Evolutionary conservation across 1,284 basidiomycete genomes (phyloP).

Genomic region (Pseudozyma flocculosa): DNA sequence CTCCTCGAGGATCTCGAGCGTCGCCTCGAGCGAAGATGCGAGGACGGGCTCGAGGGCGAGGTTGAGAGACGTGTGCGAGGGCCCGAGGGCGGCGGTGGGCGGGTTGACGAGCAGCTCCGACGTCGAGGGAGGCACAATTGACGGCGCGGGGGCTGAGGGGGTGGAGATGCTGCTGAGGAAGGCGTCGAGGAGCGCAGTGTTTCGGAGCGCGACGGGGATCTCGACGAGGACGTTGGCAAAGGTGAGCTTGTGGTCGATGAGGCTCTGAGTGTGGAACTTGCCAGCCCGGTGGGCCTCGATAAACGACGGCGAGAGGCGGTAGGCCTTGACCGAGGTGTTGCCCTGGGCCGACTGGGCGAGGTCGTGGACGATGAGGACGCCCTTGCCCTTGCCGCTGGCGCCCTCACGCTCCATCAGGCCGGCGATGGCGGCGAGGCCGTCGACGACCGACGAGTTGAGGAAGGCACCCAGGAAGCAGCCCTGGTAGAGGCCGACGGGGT

Average conservation of each 20-base stretch:
- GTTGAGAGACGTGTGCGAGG: slow-evolving; percentile 51
- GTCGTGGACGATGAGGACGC: slow-evolving; percentile 56
- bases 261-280: slow-evolving; percentile 79
- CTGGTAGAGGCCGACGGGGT: slow-evolving; percentile 95
- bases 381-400: slow-evolving; percentile 50
- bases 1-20: slow-evolving; percentile 54
- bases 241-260: slow-evolving; percentile 81
- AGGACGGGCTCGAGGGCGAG: slow-evolving; percentile 56
- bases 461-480: slow-evolving; percentile 73
- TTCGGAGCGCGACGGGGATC: slow-evolving; percentile 83
- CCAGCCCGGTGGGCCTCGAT: slow-evolving; percentile 80
- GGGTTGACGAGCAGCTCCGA: slow-evolving; percentile 44
- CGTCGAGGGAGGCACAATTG: slow-evolving; percentile 43
- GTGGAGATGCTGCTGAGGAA: slow-evolving; percentile 75
- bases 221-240: slow-evolving; percentile 87
- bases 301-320: slow-evolving; percentile 79
- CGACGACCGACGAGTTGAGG: slow-evolving; percentile 77
- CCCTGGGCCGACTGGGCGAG: slow-evolving; percentile 66
- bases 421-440: slow-evolving; percentile 63
- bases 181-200: slow-evolving; percentile 79
- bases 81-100: slow-evolving; percentile 43
- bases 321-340: slow-evolving; percentile 87
- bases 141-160: slow-evolving; percentile 56
- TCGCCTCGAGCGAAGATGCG: slow-evolving; percentile 53
- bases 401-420: slow-evolving; percentile 55